Conservation (phyloP, 345 rosid species). For the Iberis pinnata region DNA sequence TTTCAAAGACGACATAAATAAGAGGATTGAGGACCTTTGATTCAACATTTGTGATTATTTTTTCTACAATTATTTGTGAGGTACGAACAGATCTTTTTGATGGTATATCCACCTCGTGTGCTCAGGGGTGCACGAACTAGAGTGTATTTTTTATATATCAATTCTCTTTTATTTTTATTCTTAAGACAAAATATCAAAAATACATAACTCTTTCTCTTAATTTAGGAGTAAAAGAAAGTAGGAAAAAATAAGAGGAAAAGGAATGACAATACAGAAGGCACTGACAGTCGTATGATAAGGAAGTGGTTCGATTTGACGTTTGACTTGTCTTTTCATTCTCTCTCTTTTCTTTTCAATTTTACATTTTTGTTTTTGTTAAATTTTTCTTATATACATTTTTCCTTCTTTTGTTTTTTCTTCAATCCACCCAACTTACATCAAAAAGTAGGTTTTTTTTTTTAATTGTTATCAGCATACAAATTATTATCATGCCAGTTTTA, state of each 20-base stretch:
- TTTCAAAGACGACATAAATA: too few relatives aligned
- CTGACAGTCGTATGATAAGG: conserved; percentile 98
- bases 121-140: conserved; percentile 26
- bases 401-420: too few relatives aligned
- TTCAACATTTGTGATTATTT: too few relatives aligned
- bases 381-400: too few relatives aligned
- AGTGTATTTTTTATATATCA: neutral
- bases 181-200: neutral
- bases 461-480: too few relatives aligned
- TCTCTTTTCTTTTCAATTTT: conserved; percentile 7
- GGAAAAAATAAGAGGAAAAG: conserved; percentile 20
- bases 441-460: too few relatives aligned
- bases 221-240: conserved; percentile 12
- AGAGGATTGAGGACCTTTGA: too few relatives aligned
- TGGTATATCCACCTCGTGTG: conserved; percentile 20
- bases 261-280: conserved; percentile 83
- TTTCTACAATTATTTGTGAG: neutral
- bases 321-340: conserved; percentile 88
- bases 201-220: neutral
- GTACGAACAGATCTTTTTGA: conserved; percentile 12
- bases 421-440: too few relatives aligned
- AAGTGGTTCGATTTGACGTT: conserved; percentile 86
- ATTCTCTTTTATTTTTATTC: neutral
- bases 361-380: too few relatives aligned
- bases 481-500: too few relatives aligned